Conservation (phyloP, 768 basidiomycete genomes). For the Cystobasidium tubakii region DNA sequence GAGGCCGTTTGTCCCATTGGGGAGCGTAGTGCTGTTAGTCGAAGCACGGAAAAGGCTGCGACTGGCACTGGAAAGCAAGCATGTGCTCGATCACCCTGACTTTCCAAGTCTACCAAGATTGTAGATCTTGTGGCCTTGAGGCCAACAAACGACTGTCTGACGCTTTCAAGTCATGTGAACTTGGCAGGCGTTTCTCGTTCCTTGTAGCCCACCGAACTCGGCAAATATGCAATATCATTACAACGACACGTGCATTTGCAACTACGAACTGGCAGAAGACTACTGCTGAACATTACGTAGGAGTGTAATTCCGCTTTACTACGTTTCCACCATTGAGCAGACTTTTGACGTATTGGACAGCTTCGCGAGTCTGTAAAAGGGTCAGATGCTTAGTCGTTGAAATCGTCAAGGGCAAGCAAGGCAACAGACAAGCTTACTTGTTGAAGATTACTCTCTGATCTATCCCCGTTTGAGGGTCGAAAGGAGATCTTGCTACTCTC, state of each 20-base stretch:
- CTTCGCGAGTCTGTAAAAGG: neutral
- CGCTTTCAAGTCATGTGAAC: too few relatives aligned
- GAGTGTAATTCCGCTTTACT: neutral
- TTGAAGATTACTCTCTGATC: neutral
- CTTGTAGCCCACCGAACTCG: too few relatives aligned
- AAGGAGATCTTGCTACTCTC: neutral
- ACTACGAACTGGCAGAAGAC: neutral
- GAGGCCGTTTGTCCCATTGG: slow-evolving; percentile 20
- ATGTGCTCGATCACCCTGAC: neutral
- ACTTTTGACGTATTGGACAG: neutral
- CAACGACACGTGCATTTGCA: neutral
- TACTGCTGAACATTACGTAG: neutral
- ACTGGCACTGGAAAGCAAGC: neutral
- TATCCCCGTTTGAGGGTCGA: neutral
- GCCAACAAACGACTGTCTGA: too few relatives aligned
- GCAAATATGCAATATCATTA: neutral
- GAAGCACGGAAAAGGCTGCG: neutral
- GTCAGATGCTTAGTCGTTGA: too few relatives aligned
- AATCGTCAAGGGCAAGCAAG: neutral
- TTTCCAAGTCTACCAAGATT: too few relatives aligned
- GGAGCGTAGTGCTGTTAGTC: neutral
- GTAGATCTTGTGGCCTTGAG: too few relatives aligned
- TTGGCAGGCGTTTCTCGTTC: too few relatives aligned
- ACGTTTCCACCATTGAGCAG: neutral
- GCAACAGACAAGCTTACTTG: neutral